Conservation (phyloP, 73 alveolate genomes). For the Paramecium sexaurelia region DNA sequence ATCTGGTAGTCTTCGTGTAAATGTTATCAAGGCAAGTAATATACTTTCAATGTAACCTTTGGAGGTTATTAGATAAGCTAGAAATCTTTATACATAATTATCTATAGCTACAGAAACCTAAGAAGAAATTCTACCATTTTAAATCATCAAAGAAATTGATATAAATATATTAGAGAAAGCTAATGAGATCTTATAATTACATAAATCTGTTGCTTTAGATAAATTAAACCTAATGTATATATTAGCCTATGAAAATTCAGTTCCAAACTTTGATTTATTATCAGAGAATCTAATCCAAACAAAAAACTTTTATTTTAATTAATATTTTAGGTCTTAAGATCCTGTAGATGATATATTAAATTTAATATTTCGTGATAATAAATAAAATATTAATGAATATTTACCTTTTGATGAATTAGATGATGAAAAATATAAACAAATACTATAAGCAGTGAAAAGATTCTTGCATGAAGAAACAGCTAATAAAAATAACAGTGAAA, state of each 20-base stretch:
- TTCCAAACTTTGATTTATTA: neutral
- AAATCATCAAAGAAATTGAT: neutral
- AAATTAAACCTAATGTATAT: neutral
- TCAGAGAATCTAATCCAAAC: neutral
- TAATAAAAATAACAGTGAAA: neutral
- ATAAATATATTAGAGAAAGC: neutral
- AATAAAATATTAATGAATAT: neutral
- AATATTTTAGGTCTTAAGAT: conserved; percentile 32
- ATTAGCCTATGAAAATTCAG: neutral
- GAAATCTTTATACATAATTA: neutral
- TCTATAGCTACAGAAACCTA: neutral
- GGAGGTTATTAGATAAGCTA: neutral
- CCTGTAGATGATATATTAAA: conserved; percentile 1
- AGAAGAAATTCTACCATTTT: neutral
- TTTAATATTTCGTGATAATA: neutral
- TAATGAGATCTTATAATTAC: neutral
- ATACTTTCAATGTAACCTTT: neutral
- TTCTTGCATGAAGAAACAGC: conserved; percentile 35
- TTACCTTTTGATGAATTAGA: conserved; percentile 37
- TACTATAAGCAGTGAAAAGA: neutral
- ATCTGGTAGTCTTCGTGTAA: neutral
- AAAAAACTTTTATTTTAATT: conserved; percentile 25
- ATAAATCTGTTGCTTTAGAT: neutral
- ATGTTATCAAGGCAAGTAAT: neutral
- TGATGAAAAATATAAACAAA: neutral